Base-by-base conservation (phyloP, 106 monocot species). In the Dendrobium chrysotoxum region DNA sequence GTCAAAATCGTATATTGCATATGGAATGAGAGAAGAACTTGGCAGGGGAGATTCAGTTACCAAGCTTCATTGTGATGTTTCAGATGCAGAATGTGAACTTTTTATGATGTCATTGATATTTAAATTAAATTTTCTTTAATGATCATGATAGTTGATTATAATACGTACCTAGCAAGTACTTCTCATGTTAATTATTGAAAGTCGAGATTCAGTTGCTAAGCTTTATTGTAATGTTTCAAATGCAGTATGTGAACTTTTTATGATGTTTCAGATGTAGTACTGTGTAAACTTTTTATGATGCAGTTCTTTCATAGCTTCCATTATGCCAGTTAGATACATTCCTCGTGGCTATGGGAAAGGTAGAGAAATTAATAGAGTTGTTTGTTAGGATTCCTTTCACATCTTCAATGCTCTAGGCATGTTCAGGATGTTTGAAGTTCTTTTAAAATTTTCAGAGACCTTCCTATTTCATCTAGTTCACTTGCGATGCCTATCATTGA, bases 141-240 rank as follows among this genome's bases (percentile, higher is more conserved):
- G 17, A n/a, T 58, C n/a, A 6, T 58, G 57, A 21, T 58, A 6
- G 17, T 21, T 58, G 7, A n/a, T 21, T 17, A 58, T n/a, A 58
- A 58, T 58, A 1, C 57, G 1, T 58, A 20, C 10, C 10, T 53
- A n/a, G n/a, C n/a, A n/a, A n/a, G n/a, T n/a, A n/a, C n/a, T n/a
- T n/a, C n/a, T 73, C 41, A 40, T 21, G 61, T 73, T 73, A 4
- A 38, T 5, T 39, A 17, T 3, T 41, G 4, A 9, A 46, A 46
- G 10, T 46, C 11, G 9, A 46, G 10, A 1, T 46, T 11, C 11
- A 64, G 90, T 91, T 0, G 92, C 91, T 2, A 94, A 94, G 77
- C 84, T 94, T 77, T 89, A 91, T 64, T 94, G 85, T 82, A 91
- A 94, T 68, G 83, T 94, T 61, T 89, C 91, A n/a, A 91, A 94